These are phyloP conservation scores for Bruguiera sexangula DNA, from an alignment of 345 rosid genomes.

Conservation along the genomic window DNA sequence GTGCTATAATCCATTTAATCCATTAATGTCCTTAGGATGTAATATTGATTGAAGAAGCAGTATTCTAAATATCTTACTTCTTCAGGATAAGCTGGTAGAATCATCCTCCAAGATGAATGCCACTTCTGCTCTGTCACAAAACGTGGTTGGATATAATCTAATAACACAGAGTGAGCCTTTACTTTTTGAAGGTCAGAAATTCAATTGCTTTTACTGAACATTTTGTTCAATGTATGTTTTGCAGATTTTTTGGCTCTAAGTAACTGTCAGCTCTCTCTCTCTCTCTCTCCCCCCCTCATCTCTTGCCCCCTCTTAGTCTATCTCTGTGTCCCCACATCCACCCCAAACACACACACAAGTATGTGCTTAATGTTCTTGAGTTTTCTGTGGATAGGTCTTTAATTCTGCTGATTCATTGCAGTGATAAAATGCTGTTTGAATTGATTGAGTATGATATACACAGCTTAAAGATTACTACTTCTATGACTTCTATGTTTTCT, in stretches of 20 bases:
- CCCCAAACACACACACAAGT: no score
- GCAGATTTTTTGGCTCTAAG: background rate
- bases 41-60: slow-evolving; percentile 39
- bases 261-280: background rate
- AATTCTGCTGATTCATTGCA: no score
- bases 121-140: slow-evolving; percentile 44
- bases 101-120: slow-evolving; percentile 51
- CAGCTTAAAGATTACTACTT: no score
- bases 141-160: slow-evolving; percentile 48
- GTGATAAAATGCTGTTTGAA: no score
- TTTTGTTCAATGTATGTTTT: background rate
- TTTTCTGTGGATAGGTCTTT: no score
- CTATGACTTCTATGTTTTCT: no score
- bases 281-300: no score
- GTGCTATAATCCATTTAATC: slow-evolving; percentile 30
- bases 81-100: slow-evolving; percentile 67
- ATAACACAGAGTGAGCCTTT: slow-evolving; percentile 40
- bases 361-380: no score
- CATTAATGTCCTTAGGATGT: slow-evolving; percentile 37
- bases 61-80: slow-evolving; percentile 47
- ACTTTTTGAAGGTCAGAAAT: slow-evolving; percentile 52
- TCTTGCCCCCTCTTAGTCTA: no score
- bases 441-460: no score
- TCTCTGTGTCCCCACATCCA: no score
- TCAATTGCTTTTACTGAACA: background rate